Base-by-base conservation (phyloP, 2,329 filamentous ascomycete species). In the Monosporascus sp. region DNA sequence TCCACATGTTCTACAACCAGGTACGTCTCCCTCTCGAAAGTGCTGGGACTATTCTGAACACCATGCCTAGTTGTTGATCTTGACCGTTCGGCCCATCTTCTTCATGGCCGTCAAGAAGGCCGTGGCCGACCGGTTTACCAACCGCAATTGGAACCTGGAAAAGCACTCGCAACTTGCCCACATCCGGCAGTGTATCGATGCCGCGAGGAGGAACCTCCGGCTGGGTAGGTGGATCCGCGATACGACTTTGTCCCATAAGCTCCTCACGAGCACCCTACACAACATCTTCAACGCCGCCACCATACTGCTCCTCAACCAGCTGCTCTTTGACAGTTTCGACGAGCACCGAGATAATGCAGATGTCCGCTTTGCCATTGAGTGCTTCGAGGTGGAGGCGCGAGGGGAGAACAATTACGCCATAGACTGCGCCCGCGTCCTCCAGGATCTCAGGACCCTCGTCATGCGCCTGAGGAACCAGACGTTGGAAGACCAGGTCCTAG, bases 1-100 rank as follows among this genome's bases (percentile, higher is more conserved):
- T 80, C 44, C 78, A 80, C 55, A 78, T 80, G 77, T 65, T 67
- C 50, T 73, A 75, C 60, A 78, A 80, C 55, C 71, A 73, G 61
- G 69, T 69, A 58, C 53, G 45, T 16, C 27, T 44, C 31, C n/a
- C 20, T 35, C 47, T 49, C 44, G 20, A 51, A 20, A 14, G 37
- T 49, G 17, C 35, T 22, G 24, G 14, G 35, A 17, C 4, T 35
- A 16, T 35, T 24, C 26, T 41, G n/a, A 11, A 26, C n/a, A 66
- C 17, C 16, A 27, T 11, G 27, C 17, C 6, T 37, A 79, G 72
- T 71, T 80, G 17, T 56, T 77, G n/a, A 74, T 80, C 47, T 66
- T 80, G 16, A 69, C 75, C 11, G 68, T 77, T 27, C 74, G 78
- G 0, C 77, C 78, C 3, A 68, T 76, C 17, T 75, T 79, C 58